Conservation (phyloP, 345 rosid species). For the Abelmoschus esculentus region DNA sequence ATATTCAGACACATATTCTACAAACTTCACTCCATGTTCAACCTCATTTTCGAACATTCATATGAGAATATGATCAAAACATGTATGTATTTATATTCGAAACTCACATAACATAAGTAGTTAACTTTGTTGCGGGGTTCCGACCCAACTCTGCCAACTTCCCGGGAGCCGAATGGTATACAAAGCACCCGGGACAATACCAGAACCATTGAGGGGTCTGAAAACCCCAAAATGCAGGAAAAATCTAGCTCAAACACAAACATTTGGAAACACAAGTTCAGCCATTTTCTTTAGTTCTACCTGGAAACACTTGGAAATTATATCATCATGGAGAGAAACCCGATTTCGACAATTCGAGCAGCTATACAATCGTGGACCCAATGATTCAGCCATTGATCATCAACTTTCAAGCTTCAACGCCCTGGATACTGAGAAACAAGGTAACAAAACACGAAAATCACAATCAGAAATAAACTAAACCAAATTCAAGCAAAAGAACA, state of each 20-base stretch:
- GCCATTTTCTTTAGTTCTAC: slow-evolving; percentile 29
- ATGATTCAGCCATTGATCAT: slow-evolving; percentile 50
- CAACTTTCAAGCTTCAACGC: slow-evolving; percentile 13
- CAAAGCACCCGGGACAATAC: no score
- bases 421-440: not conserved
- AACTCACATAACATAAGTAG: no score
- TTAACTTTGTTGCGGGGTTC: no score
- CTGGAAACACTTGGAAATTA: slow-evolving; percentile 93
- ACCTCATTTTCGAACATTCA: no score
- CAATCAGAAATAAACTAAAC: not conserved
- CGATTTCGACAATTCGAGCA: slow-evolving; percentile 79
- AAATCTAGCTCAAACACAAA: not conserved
- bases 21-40: no score
- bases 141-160: no score
- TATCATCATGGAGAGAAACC: slow-evolving; percentile 82
- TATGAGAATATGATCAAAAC: no score
- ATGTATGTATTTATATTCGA: no score
- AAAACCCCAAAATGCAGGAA: not conserved
- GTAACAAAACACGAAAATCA: not conserved
- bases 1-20: no score
- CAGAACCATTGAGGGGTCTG: no score
- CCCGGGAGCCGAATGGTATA: no score
- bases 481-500: slow-evolving; percentile 4
- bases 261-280: not conserved
- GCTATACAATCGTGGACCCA: slow-evolving; percentile 78